phyloP scores from a whole-genome alignment of 2,329 filamentous ascomycete species.

The Elsinoe batatas region DNA sequence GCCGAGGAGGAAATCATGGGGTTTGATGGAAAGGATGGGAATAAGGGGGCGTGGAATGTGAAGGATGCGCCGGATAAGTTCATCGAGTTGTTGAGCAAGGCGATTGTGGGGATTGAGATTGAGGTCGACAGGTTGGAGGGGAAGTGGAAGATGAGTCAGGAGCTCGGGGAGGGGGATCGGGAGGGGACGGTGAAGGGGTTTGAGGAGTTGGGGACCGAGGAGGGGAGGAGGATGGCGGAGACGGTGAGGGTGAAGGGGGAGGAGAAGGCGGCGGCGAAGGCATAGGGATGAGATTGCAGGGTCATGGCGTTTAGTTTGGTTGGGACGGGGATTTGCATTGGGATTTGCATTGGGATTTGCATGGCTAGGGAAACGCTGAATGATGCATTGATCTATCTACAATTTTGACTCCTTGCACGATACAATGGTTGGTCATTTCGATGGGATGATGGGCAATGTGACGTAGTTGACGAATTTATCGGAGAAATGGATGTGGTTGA shows the following conservation, averaged over 20 bases:
- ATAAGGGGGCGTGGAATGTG: slow-evolving; percentile 43
- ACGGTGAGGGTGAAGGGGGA: slow-evolving; percentile 12
- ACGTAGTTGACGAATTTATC: slow-evolving; percentile 42
- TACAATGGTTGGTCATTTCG: slow-evolving; percentile 19
- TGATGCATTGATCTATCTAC: neutral
- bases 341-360: neutral
- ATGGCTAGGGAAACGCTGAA: neutral
- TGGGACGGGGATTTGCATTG: neutral
- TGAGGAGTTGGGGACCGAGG: slow-evolving; percentile 32
- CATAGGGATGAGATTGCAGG: neutral
- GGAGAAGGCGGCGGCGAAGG: neutral
- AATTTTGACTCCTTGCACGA: neutral
- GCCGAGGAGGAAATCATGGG: slow-evolving; percentile 49
- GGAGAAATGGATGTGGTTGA: slow-evolving; percentile 47
- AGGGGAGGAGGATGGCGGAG: slow-evolving; percentile 15
- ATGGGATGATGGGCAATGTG: slow-evolving; percentile 44
- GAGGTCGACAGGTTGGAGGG: slow-evolving; percentile 46
- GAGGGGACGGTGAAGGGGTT: slow-evolving; percentile 52
- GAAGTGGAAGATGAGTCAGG: slow-evolving; percentile 61
- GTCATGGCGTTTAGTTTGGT: neutral
- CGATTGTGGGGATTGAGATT: slow-evolving; percentile 42
- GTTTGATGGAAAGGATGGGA: slow-evolving; percentile 23
- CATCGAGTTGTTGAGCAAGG: slow-evolving; percentile 36
- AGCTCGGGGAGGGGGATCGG: slow-evolving; percentile 43
- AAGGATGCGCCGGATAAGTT: slow-evolving; percentile 48